Evolutionary conservation across 2,329 filamentous ascomycete genomes (phyloP), one percentile per base, ranked within the genome.

Genomic region (Paraconiothyrium brasiliense): DNA sequence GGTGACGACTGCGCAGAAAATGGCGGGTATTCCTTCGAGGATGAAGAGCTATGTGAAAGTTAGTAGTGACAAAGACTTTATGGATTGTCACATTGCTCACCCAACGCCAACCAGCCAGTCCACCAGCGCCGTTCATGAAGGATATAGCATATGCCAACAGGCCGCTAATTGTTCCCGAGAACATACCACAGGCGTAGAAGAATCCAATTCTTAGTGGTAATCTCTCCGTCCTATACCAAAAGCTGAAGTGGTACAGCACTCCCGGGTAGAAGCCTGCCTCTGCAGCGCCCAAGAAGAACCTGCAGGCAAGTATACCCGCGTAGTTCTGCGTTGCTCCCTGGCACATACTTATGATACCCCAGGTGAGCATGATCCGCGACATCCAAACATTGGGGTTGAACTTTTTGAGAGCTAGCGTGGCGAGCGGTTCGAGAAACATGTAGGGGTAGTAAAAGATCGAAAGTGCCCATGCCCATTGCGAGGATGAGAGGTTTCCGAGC

Each of bases 221-320:
- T 64, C 87, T 84, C 52, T 85, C 80, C 20, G 83, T 79, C 58
- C 83, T 84, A 65, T 88, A 89, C 85, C 86, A 89, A 76, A 86
- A 86, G 4, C 84, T 86, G 10, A 88, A 78, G 60, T 87, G 83
- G 67, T 85, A 87, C 24, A 85, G 49, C 6, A 72, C 69, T 6
- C 72, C 71, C 2, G 73, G 72, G 37, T 71, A 75, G 58, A 74
- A 72, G 3, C 72, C 71, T 0, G 72, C 69, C 58, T 76, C 71
- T 10, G 68, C 68, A 20, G 66, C 67, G 4, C 69, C 68, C n/a
- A 73, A 65, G 51, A 84, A 83, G 56, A 83, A 74, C 11, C 82
- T 76, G 22, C 78, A 73, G 4, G 73, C 75, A 32, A 84, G 63
- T 4, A 84, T 73, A 0, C 82, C 82, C 1, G 71, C 67, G 55